Conservation (phyloP, 352 stramenopile genomes). For the Pythium dissimile region DNA sequence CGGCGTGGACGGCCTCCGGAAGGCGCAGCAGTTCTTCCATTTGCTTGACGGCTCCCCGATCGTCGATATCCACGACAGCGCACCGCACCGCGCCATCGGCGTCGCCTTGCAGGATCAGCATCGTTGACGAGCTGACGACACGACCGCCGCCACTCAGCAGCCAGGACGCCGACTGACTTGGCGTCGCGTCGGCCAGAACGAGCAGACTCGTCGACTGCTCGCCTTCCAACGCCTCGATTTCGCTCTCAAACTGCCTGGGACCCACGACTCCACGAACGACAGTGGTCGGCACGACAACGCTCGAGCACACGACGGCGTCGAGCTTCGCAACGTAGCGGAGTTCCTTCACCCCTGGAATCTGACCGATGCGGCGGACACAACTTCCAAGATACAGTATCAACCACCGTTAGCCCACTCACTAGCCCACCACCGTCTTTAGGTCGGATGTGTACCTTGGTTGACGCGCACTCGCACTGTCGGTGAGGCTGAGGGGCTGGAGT, state of each 20-base stretch:
- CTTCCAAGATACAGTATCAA: no score
- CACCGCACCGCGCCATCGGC: slow-evolving; percentile 47
- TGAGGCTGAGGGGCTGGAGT: neutral
- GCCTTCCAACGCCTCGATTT: slow-evolving; percentile 59
- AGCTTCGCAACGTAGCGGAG: slow-evolving; percentile 19
- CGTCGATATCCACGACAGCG: neutral
- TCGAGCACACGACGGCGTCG: slow-evolving; percentile 33
- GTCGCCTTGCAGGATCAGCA: slow-evolving; percentile 59
- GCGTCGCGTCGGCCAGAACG: neutral
- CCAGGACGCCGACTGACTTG: neutral
- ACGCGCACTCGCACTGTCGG: neutral
- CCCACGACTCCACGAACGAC: slow-evolving; percentile 25
- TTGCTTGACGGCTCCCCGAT: neutral
- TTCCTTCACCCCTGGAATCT: slow-evolving; percentile 41
- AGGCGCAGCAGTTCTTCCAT: slow-evolving; percentile 7
- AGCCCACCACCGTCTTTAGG: no score
- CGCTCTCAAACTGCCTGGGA: neutral
- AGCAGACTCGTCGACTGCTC: slow-evolving; percentile 55
- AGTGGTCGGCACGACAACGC: slow-evolving; percentile 48
- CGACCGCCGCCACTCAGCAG: neutral
- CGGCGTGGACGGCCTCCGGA: slow-evolving; percentile 6
- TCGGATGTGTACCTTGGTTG: neutral
- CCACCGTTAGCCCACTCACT: neutral
- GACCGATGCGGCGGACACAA: slow-evolving; percentile 8
- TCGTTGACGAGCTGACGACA: neutral